These are phyloP conservation scores for Podaxis pistillaris DNA, from an alignment of 768 basidiomycete genomes.

Conservation along the genomic window DNA sequence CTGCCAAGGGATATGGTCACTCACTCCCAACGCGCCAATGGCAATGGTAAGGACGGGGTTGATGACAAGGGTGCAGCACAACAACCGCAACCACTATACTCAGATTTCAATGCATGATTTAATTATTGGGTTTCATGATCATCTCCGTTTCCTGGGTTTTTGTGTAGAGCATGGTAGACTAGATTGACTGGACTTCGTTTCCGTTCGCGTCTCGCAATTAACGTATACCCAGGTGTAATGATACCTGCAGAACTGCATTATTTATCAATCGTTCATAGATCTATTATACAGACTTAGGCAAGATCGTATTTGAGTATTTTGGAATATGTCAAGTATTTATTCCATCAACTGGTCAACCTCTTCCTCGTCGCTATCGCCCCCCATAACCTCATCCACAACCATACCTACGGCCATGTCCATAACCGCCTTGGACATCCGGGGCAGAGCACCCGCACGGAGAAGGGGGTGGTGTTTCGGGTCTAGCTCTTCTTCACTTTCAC, in stretches of 20 bases:
- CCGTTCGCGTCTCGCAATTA: background rate
- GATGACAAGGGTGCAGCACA: background rate
- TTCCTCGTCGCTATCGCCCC: constrained; percentile 32
- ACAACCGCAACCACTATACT: background rate
- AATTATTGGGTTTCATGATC: background rate
- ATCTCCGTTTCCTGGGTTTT: background rate
- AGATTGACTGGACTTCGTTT: background rate
- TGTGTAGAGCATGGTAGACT: background rate
- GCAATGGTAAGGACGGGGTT: background rate
- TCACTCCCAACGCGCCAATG: background rate
- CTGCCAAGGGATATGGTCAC: constrained; percentile 35
- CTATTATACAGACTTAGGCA: background rate
- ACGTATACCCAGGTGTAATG: background rate
- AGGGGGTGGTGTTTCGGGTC: constrained; percentile 60
- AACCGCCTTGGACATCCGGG: constrained; percentile 63
- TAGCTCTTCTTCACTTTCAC: constrained; percentile 43
- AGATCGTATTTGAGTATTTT: background rate
- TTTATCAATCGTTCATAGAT: background rate
- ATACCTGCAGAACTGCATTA: background rate
- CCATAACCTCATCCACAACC: constrained; percentile 52
- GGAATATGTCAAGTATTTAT: constrained; percentile 15
- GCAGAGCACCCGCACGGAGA: constrained; percentile 64
- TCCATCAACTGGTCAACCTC: constrained; percentile 53
- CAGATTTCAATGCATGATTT: constrained; percentile 5
- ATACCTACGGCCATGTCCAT: constrained; percentile 66